Evolutionary conservation across 2,329 filamentous ascomycete species (phyloP).

Genomic region (Fusarium heterosporum): DNA sequence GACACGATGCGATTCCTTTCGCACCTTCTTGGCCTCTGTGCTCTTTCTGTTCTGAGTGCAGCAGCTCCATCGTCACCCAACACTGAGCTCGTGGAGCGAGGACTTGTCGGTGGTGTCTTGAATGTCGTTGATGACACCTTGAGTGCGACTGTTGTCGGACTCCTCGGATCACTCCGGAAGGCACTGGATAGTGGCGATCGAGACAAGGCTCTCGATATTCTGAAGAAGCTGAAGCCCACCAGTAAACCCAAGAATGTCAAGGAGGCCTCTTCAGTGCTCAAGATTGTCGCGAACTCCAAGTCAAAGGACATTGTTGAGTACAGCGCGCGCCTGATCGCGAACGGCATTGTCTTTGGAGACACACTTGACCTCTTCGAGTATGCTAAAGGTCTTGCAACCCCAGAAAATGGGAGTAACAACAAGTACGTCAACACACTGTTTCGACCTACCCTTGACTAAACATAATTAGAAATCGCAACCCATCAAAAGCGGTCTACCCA

Average conservation of each 20-base stretch:
- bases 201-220: neutral
- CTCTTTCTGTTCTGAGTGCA: neutral
- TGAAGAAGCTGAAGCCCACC: neutral
- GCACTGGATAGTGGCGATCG: neutral
- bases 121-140: neutral
- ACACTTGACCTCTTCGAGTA: neutral
- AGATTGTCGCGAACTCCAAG: neutral
- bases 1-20: neutral
- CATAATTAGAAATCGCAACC: neutral
- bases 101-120: neutral
- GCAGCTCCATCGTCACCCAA: neutral
- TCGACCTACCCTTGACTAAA: neutral
- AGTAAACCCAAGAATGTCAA: neutral
- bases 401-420: neutral
- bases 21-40: neutral
- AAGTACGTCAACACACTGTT: neutral
- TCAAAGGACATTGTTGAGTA: conserved; percentile 2
- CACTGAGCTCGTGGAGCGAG: neutral
- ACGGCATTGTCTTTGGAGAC: conserved; percentile 1
- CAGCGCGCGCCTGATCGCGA: neutral
- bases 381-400: neutral
- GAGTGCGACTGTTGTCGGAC: neutral
- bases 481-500: conserved; percentile 7
- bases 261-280: neutral
- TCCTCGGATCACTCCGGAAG: neutral